Base-by-base conservation (phyloP, 2,329 filamentous ascomycete species). In the Claviceps lovelessii region DNA sequence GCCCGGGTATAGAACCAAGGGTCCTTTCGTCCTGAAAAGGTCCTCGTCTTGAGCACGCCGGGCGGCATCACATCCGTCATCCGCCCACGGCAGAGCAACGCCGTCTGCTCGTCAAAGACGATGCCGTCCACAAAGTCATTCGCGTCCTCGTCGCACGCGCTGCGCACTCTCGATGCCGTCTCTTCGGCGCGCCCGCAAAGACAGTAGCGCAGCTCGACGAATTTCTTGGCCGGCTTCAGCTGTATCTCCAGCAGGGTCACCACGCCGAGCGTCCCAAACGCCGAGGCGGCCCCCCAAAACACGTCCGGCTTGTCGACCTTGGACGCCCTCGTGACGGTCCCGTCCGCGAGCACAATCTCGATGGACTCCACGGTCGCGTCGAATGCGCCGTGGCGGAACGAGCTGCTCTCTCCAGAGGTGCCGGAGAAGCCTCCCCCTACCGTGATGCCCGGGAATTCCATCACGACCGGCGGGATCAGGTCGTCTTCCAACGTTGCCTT, bases 1-100 rank as follows among this genome's bases (percentile, higher is more conserved):
- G 79, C 85, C 64, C 88, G 85, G 56, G 89, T 73, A 64, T 88
- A 90, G 67, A 83, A 88, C 86, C 86, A 90, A 1, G 85, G 83
- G 63, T 90, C 85, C 73, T 72, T 5, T 81, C 73, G 37, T 76
- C 70, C 61, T 72, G 77, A 49, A 81, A 78, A 10, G 75, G 33
- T 70, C 70, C n/a, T 82, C 74, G 81, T 82, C 70, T 57, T 68
- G 57, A 51, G 61, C 23, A 59, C 60, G n/a, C 61, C 64, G 3
- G 63, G 59, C 4, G 74, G 74, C 29, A 72, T 68, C 7, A 76
- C 72, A 60, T 87, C 73, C 1, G 77, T 80, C 62, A 87, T 69
- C 72, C 71, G 4, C 85, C 85, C 6, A 78, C 80, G 65, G 87
- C 76, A 58, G 88, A 65, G 59, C 69, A 19, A 85, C 80, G 37